Evolutionary conservation across 306 rosid species (phyloP).

Genomic region (Vigna radiata): DNA sequence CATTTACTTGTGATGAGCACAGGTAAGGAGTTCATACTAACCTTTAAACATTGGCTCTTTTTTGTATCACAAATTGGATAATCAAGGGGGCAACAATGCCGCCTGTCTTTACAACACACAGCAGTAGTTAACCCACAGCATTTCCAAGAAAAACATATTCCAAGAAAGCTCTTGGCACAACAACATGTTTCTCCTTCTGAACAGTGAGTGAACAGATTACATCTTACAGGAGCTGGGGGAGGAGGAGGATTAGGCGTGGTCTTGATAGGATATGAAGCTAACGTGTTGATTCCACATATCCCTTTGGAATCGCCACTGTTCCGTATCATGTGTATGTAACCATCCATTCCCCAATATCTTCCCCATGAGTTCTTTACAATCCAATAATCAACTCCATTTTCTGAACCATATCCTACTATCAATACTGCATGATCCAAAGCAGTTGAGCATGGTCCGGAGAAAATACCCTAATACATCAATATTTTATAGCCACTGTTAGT

Average conservation of each 20-base stretch:
- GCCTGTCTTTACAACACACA: constrained; percentile 75
- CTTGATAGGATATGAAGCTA: constrained; percentile 87
- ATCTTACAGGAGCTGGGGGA: constrained; percentile 73
- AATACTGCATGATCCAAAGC: constrained; percentile 88
- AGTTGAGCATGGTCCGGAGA: constrained; percentile 85
- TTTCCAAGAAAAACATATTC: constrained; percentile 83
- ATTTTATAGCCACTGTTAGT: neutral
- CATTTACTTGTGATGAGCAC: constrained; percentile 12
- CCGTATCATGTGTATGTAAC: constrained; percentile 73
- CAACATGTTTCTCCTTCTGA: constrained; percentile 83
- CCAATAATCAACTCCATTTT: constrained; percentile 88
- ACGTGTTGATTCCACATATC: constrained; percentile 83
- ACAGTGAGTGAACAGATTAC: constrained; percentile 65
- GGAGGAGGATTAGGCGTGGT: constrained; percentile 82
- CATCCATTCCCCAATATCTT: constrained; percentile 81
- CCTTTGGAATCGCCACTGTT: constrained; percentile 66
- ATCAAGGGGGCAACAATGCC: constrained; percentile 81
- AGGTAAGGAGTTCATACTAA: constrained; percentile 42
- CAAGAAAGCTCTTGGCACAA: constrained; percentile 62
- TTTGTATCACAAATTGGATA: constrained; percentile 67
- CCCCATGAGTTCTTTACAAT: constrained; percentile 96
- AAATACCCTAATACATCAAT: constrained; percentile 69
- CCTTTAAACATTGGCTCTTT: constrained; percentile 72
- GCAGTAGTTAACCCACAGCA: constrained; percentile 61
- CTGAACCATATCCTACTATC: constrained; percentile 88